Evolutionary conservation across 192 early-diverging fungal species (phyloP).

Genomic region (Linnemannia hyalina): DNA sequence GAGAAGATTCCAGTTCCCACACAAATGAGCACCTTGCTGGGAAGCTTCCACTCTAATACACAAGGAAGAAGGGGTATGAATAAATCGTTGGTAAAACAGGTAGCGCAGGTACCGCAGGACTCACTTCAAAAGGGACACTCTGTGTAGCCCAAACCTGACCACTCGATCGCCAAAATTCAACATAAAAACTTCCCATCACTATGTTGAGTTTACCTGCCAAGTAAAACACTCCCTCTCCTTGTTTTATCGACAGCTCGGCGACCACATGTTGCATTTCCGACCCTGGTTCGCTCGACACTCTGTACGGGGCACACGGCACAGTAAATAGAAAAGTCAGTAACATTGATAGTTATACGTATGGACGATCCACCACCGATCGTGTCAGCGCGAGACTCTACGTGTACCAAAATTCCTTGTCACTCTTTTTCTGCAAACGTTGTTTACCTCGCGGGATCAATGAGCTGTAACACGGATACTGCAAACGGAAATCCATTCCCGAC

Average conservation of each 20-base stretch:
- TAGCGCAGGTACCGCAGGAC: too few relatives aligned
- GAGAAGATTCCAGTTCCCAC: slow-evolving; percentile 50
- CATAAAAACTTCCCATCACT: too few relatives aligned
- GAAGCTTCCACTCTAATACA: slow-evolving; percentile 42
- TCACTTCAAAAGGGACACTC: too few relatives aligned
- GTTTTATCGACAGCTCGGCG: slow-evolving; percentile 16
- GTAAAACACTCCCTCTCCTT: slow-evolving; percentile 38
- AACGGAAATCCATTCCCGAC: slow-evolving; percentile 39
- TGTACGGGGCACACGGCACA: not conserved
- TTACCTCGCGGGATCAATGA: slow-evolving; percentile 40
- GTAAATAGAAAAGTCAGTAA: not conserved
- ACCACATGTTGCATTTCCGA: slow-evolving; percentile 30
- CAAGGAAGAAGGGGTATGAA: not conserved
- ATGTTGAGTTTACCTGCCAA: slow-evolving; percentile 15
- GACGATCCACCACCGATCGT: not conserved
- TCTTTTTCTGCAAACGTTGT: not conserved
- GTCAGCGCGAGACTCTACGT: too few relatives aligned
- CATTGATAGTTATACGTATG: not conserved
- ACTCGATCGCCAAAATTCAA: too few relatives aligned
- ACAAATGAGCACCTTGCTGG: slow-evolving; percentile 36
- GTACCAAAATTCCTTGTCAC: not conserved
- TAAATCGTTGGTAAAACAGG: too few relatives aligned
- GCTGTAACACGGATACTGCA: slow-evolving; percentile 21
- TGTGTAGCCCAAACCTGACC: too few relatives aligned
- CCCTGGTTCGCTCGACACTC: slow-evolving; percentile 22